Percentiles rank a stretch among this genome's conserved stretches.
These are phyloP conservation scores for Alternaria incomplexa DNA, from an alignment of 2,329 filamentous ascomycete genomes.

Conservation along the genomic window DNA sequence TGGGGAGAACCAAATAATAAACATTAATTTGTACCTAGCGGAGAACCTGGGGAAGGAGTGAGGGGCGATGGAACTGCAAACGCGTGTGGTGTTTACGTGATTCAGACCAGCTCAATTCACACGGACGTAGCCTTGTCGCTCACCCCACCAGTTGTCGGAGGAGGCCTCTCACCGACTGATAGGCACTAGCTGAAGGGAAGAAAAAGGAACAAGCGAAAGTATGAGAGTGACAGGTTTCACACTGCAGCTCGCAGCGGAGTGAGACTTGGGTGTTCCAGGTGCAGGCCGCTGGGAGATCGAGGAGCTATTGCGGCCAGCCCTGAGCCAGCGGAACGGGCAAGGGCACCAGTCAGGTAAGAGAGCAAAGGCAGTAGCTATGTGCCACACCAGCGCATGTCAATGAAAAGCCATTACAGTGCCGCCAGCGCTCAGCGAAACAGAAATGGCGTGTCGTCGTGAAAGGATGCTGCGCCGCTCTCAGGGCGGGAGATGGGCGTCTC, in stretches of 20 bases:
- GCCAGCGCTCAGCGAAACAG: neutral
- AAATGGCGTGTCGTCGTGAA: slow-evolving; percentile 1
- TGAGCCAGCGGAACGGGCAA: slow-evolving; percentile 13
- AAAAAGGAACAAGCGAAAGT: neutral
- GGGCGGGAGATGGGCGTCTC: slow-evolving; percentile 15
- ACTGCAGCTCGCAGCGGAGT: neutral
- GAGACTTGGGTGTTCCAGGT: slow-evolving; percentile 5
- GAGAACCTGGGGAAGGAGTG: neutral
- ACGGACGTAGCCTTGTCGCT: slow-evolving; percentile 18
- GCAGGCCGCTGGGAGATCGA: slow-evolving; percentile 9
- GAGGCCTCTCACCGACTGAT: neutral
- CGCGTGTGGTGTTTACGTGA: slow-evolving; percentile 3
- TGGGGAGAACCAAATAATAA: neutral
- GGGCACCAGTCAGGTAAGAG: slow-evolving; percentile 8
- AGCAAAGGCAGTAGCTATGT: slow-evolving; percentile 12
- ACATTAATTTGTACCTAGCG: slow-evolving; percentile 12
- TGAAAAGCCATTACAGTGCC: slow-evolving; percentile 2
- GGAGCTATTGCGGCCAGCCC: slow-evolving; percentile 8
- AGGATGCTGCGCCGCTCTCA: neutral
- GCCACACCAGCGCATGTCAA: slow-evolving; percentile 10
- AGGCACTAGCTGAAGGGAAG: neutral
- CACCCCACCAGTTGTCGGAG: slow-evolving; percentile 1
- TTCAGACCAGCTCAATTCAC: slow-evolving; percentile 7
- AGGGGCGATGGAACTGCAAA: slow-evolving; percentile 7
- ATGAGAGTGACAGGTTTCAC: neutral